Evolutionary conservation across 495 filamentous ascomycete species (phyloP).

Genomic region (Aspergillus haitiensis): DNA sequence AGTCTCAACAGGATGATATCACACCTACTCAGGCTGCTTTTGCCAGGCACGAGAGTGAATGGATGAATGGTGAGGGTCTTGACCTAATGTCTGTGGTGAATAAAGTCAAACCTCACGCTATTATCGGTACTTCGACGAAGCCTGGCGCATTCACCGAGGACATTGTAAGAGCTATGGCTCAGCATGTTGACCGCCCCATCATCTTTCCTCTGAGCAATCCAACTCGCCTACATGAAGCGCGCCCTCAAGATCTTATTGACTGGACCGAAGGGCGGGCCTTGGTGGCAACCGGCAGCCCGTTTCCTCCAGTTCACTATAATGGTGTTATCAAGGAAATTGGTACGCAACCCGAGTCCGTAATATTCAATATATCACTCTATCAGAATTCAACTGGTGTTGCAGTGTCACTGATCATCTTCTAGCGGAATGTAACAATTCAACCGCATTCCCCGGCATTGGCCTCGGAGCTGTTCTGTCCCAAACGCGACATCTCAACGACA

Average conservation of each 20-base stretch:
- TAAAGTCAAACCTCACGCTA: slow-evolving; percentile 73
- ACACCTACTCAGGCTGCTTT: slow-evolving; percentile 66
- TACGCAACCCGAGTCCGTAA: slow-evolving; percentile 25
- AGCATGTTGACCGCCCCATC: slow-evolving; percentile 72
- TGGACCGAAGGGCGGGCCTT: slow-evolving; percentile 80
- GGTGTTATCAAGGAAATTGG: slow-evolving; percentile 65
- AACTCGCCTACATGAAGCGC: slow-evolving; percentile 79
- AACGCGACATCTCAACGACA: slow-evolving; percentile 62
- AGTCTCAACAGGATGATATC: slow-evolving; percentile 59
- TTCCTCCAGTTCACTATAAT: slow-evolving; percentile 69
- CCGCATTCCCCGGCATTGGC: slow-evolving; percentile 84
- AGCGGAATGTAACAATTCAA: slow-evolving; percentile 90
- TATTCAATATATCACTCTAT: not conserved
- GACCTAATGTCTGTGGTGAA: slow-evolving; percentile 68
- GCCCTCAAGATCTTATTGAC: slow-evolving; percentile 69
- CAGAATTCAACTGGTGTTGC: not conserved
- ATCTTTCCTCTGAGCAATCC: slow-evolving; percentile 87
- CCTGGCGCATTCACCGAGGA: slow-evolving; percentile 78
- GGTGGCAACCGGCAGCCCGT: slow-evolving; percentile 85
- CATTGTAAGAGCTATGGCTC: slow-evolving; percentile 75
- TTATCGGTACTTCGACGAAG: slow-evolving; percentile 82
- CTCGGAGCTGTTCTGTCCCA: slow-evolving; percentile 73
- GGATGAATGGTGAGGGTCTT: slow-evolving; percentile 53
- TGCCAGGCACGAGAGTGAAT: slow-evolving; percentile 65
- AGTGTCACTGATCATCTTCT: not conserved